Percentiles rank a stretch among this genome's conserved stretches.
Evolutionary conservation across 192 early-diverging fungal species (phyloP).

Genomic region (Umbelopsis vinacea): DNA sequence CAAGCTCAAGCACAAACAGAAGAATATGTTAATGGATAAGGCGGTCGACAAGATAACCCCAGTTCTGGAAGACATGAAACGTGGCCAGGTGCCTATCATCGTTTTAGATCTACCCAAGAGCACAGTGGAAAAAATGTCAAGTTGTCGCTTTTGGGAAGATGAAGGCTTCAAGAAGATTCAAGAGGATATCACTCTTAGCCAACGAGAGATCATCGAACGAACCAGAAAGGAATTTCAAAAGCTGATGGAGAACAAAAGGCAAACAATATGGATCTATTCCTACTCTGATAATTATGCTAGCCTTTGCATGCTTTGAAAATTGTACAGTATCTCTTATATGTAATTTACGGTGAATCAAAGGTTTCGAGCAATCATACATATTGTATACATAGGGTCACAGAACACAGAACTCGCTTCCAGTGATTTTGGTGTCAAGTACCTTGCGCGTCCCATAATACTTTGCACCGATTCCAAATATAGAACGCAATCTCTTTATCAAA

Average conservation of each 20-base stretch:
- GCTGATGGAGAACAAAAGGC: slow-evolving; percentile 39
- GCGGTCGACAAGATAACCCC: slow-evolving; percentile 59
- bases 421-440: too few species aligned
- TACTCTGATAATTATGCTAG: slow-evolving; percentile 66
- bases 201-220: slow-evolving; percentile 36
- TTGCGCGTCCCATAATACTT: too few species aligned
- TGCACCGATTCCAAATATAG: too few species aligned
- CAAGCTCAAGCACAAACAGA: slow-evolving; percentile 63
- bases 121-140: slow-evolving; percentile 55
- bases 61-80: slow-evolving; percentile 56
- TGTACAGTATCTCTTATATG: background rate
- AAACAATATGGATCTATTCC: slow-evolving; percentile 75
- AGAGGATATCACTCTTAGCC: slow-evolving; percentile 39
- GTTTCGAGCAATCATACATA: too few species aligned
- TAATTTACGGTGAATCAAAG: background rate
- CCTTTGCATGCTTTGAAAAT: slow-evolving; percentile 54
- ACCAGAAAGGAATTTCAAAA: slow-evolving; percentile 37
- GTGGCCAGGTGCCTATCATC: slow-evolving; percentile 59
- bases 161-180: slow-evolving; percentile 63
- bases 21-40: slow-evolving; percentile 59
- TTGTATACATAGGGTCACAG: too few species aligned
- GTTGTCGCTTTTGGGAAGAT: slow-evolving; percentile 65
- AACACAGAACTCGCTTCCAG: too few species aligned
- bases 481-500: too few species aligned
- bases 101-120: slow-evolving; percentile 67